Evolutionary conservation across 192 early-diverging fungal genomes (phyloP), one percentile per base, ranked within the genome.

Genomic region (Chytriomyces hyalinus): DNA sequence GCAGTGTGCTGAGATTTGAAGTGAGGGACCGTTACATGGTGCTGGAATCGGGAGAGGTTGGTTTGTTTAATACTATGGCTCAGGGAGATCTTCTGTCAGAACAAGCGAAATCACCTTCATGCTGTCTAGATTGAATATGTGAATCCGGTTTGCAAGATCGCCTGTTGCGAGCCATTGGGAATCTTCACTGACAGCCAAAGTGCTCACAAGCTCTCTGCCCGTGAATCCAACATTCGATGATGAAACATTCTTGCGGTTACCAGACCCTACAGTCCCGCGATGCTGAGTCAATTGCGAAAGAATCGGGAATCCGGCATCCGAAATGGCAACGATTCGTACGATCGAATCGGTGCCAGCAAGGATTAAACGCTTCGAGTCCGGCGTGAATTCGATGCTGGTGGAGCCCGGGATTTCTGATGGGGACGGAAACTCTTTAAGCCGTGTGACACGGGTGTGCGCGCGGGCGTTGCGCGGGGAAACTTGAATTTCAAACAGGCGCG

Each of bases 111-210:
- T 28, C 66, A 94, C 92, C 88, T 86, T 85, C 59, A 90, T 71
- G 61, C 84, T 86, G 68, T 93, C 91, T 44, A 97, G 65, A 69
- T 92, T 91, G 47, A 90, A 94, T 7, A 96, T 87, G 70, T 90
- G 84, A 48, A 96, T 91, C 43, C 89, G 80, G 71, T 92, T 93
- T 6, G 84, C 80, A 72, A 88, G 80, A 82, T 96, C 96, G 15
- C 90, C 92, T 20, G 91, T 91, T 10, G 92, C 93, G 28, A 99
- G 79, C 89, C 92, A 96, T 67, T 90, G 87, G 48, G 90, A 92
- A 80, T 95, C 93, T 4, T 78, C 80, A 79, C 92, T 95, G 9
- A 96, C 87, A 22, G 94, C 87, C 78, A 98, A 83, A 4, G 84
- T 83, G 9, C 78, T 80, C 17, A 98, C 65, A 47, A 78, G 51